A percentile compares a stretch with the other conserved stretches of the same genome.
Conservation (phyloP, 768 basidiomycete species). For the Lactarius indigo region DNA sequence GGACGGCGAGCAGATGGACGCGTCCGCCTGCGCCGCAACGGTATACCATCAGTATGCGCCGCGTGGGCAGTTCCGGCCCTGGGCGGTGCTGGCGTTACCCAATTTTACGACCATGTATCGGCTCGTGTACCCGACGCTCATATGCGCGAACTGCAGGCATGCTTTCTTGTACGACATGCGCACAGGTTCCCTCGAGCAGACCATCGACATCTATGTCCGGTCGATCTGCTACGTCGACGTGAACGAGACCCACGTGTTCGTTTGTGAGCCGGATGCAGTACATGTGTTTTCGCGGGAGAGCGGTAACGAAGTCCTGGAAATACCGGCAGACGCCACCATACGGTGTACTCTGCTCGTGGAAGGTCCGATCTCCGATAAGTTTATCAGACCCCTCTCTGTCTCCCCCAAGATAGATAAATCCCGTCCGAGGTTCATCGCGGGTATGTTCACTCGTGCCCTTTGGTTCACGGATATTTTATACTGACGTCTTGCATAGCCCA, state of each 20-base stretch:
- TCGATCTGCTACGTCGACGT: conserved; percentile 58
- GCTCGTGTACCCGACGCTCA: conserved; percentile 61
- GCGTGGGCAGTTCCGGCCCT: conserved; percentile 58
- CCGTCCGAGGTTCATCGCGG: background rate
- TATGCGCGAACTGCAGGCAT: conserved; percentile 42
- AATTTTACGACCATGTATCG: conserved; percentile 49
- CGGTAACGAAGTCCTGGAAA: conserved; percentile 38
- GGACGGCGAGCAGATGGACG: conserved; percentile 31
- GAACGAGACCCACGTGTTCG: conserved; percentile 50
- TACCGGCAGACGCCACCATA: conserved; percentile 38
- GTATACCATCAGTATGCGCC: conserved; percentile 16
- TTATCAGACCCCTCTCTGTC: background rate
- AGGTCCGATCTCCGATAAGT: background rate
- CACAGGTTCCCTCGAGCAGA: conserved; percentile 45
- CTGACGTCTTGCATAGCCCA: conserved; percentile 31
- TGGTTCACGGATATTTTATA: background rate
- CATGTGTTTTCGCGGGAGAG: conserved; percentile 29
- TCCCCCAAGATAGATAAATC: background rate
- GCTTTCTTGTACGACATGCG: conserved; percentile 67
- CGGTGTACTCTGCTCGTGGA: background rate
- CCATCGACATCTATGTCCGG: conserved; percentile 41
- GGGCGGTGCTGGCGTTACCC: conserved; percentile 53
- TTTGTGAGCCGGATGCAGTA: conserved; percentile 36
- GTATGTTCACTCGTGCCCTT: background rate
- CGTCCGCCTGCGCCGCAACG: conserved; percentile 28